phyloP scores from a whole-genome alignment of 1,284 basidiomycete species.

The Leccinum subfulvum region DNA sequence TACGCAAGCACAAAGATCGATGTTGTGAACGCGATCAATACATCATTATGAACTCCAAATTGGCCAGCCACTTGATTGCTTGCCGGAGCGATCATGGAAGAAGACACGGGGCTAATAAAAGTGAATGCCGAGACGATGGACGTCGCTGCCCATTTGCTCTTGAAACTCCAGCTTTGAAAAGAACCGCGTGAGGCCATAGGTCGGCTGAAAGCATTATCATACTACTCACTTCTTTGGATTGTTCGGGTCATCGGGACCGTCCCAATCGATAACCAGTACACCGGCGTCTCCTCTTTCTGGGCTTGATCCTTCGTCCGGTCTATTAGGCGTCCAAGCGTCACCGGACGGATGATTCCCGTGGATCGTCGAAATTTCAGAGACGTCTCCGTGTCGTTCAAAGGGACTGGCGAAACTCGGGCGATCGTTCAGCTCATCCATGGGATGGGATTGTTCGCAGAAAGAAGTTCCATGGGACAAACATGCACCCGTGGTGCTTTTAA shows the following conservation, averaged over 20 bases:
- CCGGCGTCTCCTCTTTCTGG: background rate
- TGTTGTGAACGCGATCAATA: constrained; percentile 57
- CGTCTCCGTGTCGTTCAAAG: background rate
- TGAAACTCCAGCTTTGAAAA: constrained; percentile 44
- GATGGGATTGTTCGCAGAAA: background rate
- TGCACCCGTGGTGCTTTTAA: background rate
- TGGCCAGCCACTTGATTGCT: constrained; percentile 49
- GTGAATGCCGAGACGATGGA: constrained; percentile 48
- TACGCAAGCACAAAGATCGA: constrained; percentile 71
- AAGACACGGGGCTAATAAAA: constrained; percentile 52
- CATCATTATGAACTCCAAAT: constrained; percentile 54
- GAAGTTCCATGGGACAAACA: background rate
- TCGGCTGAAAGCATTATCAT: background rate
- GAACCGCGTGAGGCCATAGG: background rate
- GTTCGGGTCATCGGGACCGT: constrained; percentile 35
- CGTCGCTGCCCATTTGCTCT: constrained; percentile 50
- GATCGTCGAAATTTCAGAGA: constrained; percentile 16
- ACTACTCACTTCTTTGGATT: constrained; percentile 37
- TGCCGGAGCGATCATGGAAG: constrained; percentile 70
- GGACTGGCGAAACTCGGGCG: background rate
- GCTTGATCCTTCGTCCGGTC: background rate
- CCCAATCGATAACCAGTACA: constrained; percentile 35
- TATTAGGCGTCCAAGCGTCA: background rate
- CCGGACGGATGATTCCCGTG: background rate
- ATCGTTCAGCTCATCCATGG: background rate